A percentile compares a stretch with the other conserved stretches of the same genome.
Conservation (phyloP, 164 flowering plant species). For the Vitis rupestris region DNA sequence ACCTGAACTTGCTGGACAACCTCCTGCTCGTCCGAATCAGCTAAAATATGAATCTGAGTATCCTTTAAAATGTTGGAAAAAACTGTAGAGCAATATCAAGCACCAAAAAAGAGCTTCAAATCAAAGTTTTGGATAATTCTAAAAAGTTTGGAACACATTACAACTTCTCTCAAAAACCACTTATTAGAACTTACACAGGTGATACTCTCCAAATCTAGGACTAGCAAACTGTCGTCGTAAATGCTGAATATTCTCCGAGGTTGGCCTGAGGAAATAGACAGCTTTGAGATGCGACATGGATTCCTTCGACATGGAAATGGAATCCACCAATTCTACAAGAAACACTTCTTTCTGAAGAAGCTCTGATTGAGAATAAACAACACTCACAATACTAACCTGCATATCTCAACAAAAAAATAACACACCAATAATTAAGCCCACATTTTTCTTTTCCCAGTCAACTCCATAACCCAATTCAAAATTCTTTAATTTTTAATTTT, state of each 20-base stretch:
- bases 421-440: background rate
- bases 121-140: background rate
- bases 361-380: conserved; percentile 93
- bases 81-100: conserved; percentile 40
- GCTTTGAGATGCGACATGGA: conserved; percentile 97
- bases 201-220: conserved; percentile 96
- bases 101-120: background rate
- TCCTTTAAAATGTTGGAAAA: conserved; percentile 91
- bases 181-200: conserved; percentile 61
- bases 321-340: conserved; percentile 82
- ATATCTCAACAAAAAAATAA: conserved; percentile 8
- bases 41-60: conserved; percentile 80
- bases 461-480: too few relatives aligned
- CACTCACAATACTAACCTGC: conserved; percentile 90
- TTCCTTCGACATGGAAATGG: conserved; percentile 65
- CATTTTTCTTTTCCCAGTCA: too few relatives aligned
- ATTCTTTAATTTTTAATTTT: too few relatives aligned
- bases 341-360: conserved; percentile 92
- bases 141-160: background rate
- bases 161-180: background rate
- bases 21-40: conserved; percentile 97
- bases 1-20: conserved; percentile 97
- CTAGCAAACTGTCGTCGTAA: conserved; percentile 70
- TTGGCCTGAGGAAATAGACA: conserved; percentile 83
- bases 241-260: conserved; percentile 73